A percentile compares a stretch with the other conserved stretches of the same genome.
Evolutionary conservation across 768 basidiomycete genomes (phyloP).

Genomic region (Leccinum olivaceopallidum): DNA sequence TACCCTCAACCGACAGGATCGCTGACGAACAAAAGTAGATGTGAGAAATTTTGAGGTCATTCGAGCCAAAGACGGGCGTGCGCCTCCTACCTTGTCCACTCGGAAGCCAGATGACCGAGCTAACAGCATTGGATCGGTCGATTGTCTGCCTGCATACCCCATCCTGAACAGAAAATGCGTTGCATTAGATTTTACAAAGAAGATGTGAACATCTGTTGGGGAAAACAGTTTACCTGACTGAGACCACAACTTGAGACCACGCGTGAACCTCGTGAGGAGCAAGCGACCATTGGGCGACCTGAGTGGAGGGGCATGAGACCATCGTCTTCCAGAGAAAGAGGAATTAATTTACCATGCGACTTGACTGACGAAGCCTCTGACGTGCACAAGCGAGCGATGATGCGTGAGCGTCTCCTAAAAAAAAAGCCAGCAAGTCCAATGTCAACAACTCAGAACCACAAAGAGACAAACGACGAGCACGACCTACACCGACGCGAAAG

Average conservation of each 20-base stretch:
- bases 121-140: slow-evolving; percentile 43
- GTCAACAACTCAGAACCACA: background rate
- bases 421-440: background rate
- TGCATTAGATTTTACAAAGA: background rate
- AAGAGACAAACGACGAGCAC: background rate
- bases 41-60: background rate
- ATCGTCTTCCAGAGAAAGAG: background rate
- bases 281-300: slow-evolving; percentile 49
- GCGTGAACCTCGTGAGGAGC: slow-evolving; percentile 48
- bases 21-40: slow-evolving; percentile 23
- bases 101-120: slow-evolving; percentile 52
- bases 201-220: background rate
- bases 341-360: slow-evolving; percentile 44
- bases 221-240: slow-evolving; percentile 32
- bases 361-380: slow-evolving; percentile 52
- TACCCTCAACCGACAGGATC: slow-evolving; percentile 52
- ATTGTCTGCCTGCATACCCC: slow-evolving; percentile 52
- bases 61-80: background rate
- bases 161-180: slow-evolving; percentile 32
- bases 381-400: slow-evolving; percentile 50
- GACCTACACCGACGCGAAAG: slow-evolving; percentile 45
- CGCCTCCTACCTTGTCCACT: slow-evolving; percentile 40
- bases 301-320: background rate
- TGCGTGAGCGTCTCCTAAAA: slow-evolving; percentile 40
- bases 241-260: slow-evolving; percentile 52